Evolutionary conservation across 345 rosid species (phyloP).

Genomic region (Euphorbia pulcherrima): DNA sequence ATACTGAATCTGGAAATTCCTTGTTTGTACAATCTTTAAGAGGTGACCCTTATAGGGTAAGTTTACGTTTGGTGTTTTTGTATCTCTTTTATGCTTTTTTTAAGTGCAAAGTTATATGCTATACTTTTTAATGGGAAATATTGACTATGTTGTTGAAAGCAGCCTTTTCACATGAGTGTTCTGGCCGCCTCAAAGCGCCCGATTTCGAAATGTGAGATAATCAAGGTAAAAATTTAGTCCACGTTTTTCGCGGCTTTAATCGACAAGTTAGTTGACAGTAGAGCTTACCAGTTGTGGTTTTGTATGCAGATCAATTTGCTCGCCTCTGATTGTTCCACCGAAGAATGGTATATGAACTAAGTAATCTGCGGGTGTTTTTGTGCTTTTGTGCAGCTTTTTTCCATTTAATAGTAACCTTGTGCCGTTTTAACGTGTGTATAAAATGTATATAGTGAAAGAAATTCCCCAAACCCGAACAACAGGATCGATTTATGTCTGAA

Average conservation of each 20-base stretch:
- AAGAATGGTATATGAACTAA: conserved; percentile 17
- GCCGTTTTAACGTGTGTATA: neutral
- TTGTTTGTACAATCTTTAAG: conserved; percentile 51
- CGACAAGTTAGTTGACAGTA: neutral
- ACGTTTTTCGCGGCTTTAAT: neutral
- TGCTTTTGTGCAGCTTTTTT: neutral
- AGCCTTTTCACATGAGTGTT: conserved; percentile 53
- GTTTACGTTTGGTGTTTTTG: conserved; percentile 6
- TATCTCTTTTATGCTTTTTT: neutral
- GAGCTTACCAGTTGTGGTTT: neutral
- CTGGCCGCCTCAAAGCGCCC: conserved; percentile 32
- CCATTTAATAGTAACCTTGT: no score
- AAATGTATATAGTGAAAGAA: no score
- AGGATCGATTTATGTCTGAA: no score
- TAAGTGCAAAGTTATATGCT: neutral
- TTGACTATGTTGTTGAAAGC: conserved; percentile 15
- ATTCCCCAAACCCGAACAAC: no score
- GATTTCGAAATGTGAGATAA: conserved; percentile 40
- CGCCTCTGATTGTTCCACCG: conserved; percentile 21
- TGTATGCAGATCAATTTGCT: conserved; percentile 48
- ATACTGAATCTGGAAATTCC: conserved; percentile 35
- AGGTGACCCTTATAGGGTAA: conserved; percentile 57
- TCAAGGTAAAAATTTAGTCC: conserved; percentile 30
- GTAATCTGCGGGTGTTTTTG: neutral
- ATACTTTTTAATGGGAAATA: neutral